Conservation (phyloP, 805 yeast species). For the Cyberlindnera bimundalis region DNA sequence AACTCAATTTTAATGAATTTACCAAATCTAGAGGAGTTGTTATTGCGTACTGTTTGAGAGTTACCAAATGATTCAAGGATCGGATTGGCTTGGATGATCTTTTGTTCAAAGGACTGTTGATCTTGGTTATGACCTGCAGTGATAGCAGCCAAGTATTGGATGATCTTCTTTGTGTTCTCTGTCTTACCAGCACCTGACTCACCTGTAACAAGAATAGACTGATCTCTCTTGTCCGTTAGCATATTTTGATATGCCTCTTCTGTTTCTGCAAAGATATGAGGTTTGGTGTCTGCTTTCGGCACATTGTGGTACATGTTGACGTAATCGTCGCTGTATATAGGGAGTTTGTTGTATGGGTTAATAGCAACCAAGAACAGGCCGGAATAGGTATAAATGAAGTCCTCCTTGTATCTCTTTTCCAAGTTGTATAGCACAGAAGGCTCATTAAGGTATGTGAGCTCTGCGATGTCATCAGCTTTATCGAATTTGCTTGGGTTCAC, state of each 20-base stretch:
- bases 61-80: slow-evolving; percentile 95
- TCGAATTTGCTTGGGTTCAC: slow-evolving; percentile 91
- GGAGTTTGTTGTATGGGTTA: slow-evolving; percentile 79
- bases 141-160: slow-evolving; percentile 84
- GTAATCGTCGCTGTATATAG: slow-evolving; percentile 62
- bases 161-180: slow-evolving; percentile 91
- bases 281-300: slow-evolving; percentile 49
- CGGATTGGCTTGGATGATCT: slow-evolving; percentile 91
- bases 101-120: slow-evolving; percentile 60
- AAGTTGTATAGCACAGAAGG: slow-evolving; percentile 91
- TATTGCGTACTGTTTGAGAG: slow-evolving; percentile 90
- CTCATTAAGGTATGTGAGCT: slow-evolving; percentile 88
- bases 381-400: slow-evolving; percentile 86
- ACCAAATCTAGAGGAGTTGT: slow-evolving; percentile 95
- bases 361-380: slow-evolving; percentile 94
- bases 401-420: slow-evolving; percentile 70
- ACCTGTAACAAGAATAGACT: slow-evolving; percentile 94
- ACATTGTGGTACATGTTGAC: slow-evolving; percentile 52
- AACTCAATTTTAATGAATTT: slow-evolving; percentile 89
- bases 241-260: slow-evolving; percentile 82
- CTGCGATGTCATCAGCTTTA: slow-evolving; percentile 92
- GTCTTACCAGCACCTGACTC: slow-evolving; percentile 99
- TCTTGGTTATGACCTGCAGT: slow-evolving; percentile 37
- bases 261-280: slow-evolving; percentile 90
- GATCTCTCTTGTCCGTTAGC: slow-evolving; percentile 66